These are phyloP conservation scores for Trichoderma semiorbis DNA, from an alignment of 2,329 filamentous ascomycete genomes.

Conservation along the genomic window DNA sequence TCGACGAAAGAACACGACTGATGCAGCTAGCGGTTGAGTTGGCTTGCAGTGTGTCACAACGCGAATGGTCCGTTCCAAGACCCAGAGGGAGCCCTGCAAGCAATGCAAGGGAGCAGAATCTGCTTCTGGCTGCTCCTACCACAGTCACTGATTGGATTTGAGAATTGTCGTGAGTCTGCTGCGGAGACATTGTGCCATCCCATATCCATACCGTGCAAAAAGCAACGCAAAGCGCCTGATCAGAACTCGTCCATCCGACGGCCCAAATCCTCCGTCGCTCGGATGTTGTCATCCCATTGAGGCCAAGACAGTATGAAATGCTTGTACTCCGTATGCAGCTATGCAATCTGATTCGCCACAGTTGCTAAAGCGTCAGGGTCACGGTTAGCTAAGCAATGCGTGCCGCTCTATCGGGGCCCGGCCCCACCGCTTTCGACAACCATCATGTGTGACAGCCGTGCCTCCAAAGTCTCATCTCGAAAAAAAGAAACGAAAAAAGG, in stretches of 20 bases:
- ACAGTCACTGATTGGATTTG: neutral
- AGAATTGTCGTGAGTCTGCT: neutral
- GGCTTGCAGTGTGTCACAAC: constrained; percentile 17
- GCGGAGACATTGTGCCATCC: neutral
- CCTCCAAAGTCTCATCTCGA: neutral
- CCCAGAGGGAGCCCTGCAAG: neutral
- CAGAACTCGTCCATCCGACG: neutral
- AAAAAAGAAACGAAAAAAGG: neutral
- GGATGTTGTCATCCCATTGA: neutral
- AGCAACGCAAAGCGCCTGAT: neutral
- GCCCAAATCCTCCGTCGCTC: neutral
- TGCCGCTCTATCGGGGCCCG: constrained; percentile 15
- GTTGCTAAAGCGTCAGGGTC: neutral
- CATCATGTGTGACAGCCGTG: constrained; percentile 6
- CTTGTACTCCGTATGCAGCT: constrained; percentile 1
- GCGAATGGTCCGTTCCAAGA: constrained; percentile 12
- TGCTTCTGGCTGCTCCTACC: neutral
- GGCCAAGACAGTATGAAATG: neutral
- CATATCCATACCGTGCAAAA: neutral
- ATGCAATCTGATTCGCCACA: constrained; percentile 5
- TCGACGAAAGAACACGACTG: constrained; percentile 12
- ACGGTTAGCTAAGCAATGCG: constrained; percentile 6
- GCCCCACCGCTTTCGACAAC: constrained; percentile 9
- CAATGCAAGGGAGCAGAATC: neutral
- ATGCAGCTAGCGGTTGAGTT: constrained; percentile 17